Base-by-base conservation (phyloP, 2,329 filamentous ascomycete genomes). In the Hypoxylon sp. region DNA sequence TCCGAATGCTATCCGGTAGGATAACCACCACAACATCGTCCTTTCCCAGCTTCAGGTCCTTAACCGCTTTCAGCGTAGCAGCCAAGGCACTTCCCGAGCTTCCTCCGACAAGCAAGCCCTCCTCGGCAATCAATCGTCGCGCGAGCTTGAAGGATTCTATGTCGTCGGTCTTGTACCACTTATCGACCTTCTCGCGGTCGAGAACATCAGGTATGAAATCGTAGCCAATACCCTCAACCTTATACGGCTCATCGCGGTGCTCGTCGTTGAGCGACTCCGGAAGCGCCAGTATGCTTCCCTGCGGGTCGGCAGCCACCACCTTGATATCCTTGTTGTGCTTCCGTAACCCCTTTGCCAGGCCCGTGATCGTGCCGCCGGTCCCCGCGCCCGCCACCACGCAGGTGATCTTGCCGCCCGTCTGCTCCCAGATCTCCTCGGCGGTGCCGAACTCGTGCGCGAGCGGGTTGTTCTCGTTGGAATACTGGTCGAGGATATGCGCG, bases 101-200 rank as follows among this genome's bases (percentile, higher is more conserved):
- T 44, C 95, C 95, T 71, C 95, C 95, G 19, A 97, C 93, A 7
- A 99, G 85, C 13, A 99, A 85, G 52, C 95, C 95, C 79, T 99
- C 95, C 77, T 99, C 95, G 15, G 93, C 86, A 71, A 99, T 99
- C 55, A 99, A 81, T 44, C 94, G 85, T 53, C 96, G 86, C n/a
- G 95, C 92, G 74, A 92, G 94, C 76, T 89, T 85, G 80, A 99
- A 99, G 2, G 94, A 94, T 76, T 97, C 91, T 64, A 87, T 86
- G 75, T 99, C 95, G 65, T 94, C 92, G 3, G 95, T 99, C 87
- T 99, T 99, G 83, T 97, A 98, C 95, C 95, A 99, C 75, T 90
- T 91, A 78, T 97, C 92, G 28, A 99, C 91, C 4, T 86, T 77
- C 26, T 89, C 79, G 74, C 90, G 92, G 69, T 95, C 89, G 57